These are phyloP conservation scores for Abrus precatorius DNA, from an alignment of 306 rosid genomes.

Conservation along the genomic window DNA sequence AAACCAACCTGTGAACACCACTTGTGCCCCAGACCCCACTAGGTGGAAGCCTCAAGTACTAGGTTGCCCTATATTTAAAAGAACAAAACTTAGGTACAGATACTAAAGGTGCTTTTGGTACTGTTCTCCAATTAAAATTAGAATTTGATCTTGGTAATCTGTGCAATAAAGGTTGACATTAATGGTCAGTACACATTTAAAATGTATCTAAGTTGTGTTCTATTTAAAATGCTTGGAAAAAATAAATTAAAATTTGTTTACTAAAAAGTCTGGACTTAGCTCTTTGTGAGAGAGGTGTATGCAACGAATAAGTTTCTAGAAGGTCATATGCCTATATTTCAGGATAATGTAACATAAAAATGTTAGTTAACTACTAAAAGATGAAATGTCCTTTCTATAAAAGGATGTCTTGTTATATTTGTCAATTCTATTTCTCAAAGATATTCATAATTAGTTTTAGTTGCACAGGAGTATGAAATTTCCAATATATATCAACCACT, in stretches of 20 bases:
- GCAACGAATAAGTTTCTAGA: constrained; percentile 2
- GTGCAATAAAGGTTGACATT: too few relatives aligned
- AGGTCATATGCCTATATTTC: constrained; percentile 29
- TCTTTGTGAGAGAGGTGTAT: neutral
- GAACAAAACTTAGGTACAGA: too few relatives aligned
- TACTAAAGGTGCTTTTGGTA: too few relatives aligned
- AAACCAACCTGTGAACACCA: too few relatives aligned
- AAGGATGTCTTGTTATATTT: neutral
- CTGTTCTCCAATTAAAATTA: too few relatives aligned
- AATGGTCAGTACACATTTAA: too few relatives aligned
- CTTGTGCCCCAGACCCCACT: neutral
- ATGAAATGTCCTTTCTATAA: neutral
- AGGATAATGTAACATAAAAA: constrained; percentile 16
- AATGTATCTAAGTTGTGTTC: too few relatives aligned
- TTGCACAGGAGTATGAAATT: neutral
- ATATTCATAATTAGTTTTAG: constrained; percentile 6
- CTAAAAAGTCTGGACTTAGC: constrained; percentile 24
- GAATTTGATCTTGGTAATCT: too few relatives aligned
- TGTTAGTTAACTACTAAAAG: neutral
- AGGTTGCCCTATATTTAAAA: too few relatives aligned
- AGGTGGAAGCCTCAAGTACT: neutral
- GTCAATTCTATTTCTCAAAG: neutral
- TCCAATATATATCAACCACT: neutral
- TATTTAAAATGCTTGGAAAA: neutral
- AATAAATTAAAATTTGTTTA: neutral